A percentile compares a stretch with the other conserved stretches of the same genome.
Evolutionary conservation across 306 rosid genomes (phyloP).

Genomic region (Mimosa bimucronata): DNA sequence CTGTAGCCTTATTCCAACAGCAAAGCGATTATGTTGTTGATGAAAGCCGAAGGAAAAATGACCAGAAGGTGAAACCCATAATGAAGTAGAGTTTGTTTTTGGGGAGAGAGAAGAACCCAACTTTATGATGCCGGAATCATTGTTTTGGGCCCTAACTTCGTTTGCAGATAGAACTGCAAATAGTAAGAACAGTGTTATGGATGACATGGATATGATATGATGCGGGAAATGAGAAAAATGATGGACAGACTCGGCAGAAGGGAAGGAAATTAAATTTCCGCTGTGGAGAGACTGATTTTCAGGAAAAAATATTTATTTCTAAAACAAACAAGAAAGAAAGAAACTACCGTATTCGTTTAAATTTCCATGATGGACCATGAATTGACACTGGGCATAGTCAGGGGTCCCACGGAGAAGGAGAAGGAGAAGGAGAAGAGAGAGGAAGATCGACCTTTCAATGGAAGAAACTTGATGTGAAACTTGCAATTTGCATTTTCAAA

Average conservation of each 20-base stretch:
- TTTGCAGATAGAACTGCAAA: background rate
- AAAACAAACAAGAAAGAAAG: no score
- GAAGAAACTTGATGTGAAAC: no score
- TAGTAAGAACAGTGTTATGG: background rate
- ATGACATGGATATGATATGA: background rate
- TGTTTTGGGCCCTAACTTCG: background rate
- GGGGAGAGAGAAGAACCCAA: slow-evolving; percentile 31
- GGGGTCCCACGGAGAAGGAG: no score
- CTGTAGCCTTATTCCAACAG: slow-evolving; percentile 45
- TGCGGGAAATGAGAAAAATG: background rate
- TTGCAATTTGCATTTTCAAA: no score
- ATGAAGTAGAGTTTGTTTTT: background rate
- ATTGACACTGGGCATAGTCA: no score
- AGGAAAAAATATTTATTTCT: no score
- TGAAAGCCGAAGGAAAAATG: slow-evolving; percentile 50
- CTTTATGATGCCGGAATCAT: background rate
- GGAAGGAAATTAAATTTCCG: no score
- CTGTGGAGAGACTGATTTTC: background rate
- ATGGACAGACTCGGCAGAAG: background rate
- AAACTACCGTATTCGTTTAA: no score
- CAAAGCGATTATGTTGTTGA: slow-evolving; percentile 25
- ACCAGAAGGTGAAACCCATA: slow-evolving; percentile 46
- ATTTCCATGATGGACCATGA: no score
- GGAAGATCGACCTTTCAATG: no score
- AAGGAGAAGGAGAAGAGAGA: no score